These are phyloP conservation scores for Peronospora destructor DNA, from an alignment of 352 stramenopile genomes.

Conservation along the genomic window DNA sequence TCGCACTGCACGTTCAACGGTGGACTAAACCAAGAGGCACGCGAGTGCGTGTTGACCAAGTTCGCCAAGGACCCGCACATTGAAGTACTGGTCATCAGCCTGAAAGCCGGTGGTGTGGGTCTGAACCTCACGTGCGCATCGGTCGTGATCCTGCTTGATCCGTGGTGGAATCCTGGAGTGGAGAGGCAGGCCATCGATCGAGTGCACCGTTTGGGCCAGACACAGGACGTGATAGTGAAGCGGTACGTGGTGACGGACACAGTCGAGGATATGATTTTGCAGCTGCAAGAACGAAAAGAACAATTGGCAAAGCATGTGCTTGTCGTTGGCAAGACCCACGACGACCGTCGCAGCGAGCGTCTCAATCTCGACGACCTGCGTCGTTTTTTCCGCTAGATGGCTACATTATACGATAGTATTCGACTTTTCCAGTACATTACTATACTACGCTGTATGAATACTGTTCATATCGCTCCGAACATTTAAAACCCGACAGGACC, in stretches of 20 bases:
- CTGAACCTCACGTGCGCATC: conserved; percentile 88
- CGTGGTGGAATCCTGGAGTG: conserved; percentile 92
- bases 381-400: conserved; percentile 47
- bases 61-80: conserved; percentile 55
- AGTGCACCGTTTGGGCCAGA: conserved; percentile 86
- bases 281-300: conserved; percentile 86
- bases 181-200: conserved; percentile 93
- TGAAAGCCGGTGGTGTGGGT: conserved; percentile 85
- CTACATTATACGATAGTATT: conserved; percentile 1
- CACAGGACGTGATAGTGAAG: conserved; percentile 79
- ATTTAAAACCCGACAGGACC: background rate
- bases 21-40: conserved; percentile 52
- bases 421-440: no score
- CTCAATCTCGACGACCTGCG: conserved; percentile 67
- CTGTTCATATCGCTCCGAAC: no score
- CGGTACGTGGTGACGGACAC: conserved; percentile 85
- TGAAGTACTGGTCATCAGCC: conserved; percentile 81
- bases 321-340: conserved; percentile 34
- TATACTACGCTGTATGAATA: no score
- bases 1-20: conserved; percentile 69
- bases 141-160: conserved; percentile 85
- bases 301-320: conserved; percentile 82
- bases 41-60: conserved; percentile 55
- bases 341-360: conserved; percentile 34
- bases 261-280: conserved; percentile 89